Conservation (phyloP, 208 protist species). For the Naegleria gruberi region DNA sequence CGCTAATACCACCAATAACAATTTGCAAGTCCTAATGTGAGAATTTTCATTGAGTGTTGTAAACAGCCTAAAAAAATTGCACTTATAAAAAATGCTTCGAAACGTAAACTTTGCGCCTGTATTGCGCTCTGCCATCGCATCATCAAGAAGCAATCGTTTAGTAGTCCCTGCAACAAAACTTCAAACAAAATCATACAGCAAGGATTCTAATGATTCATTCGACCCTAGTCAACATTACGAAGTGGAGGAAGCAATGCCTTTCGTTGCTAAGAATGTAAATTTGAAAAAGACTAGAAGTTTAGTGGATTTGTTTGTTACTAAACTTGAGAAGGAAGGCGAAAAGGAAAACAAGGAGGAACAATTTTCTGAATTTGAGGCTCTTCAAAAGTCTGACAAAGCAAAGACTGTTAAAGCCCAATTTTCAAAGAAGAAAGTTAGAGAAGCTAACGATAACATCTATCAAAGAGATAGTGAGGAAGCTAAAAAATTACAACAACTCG, state of each 20-base stretch:
- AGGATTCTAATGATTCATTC: background rate
- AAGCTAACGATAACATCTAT: background rate
- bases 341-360: background rate
- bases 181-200: background rate
- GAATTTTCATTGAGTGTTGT: too few relatives aligned
- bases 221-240: background rate
- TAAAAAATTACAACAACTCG: background rate
- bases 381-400: background rate
- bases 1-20: too few relatives aligned
- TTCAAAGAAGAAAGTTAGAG: background rate
- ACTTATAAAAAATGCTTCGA: background rate
- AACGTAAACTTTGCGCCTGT: background rate
- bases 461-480: background rate
- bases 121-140: background rate
- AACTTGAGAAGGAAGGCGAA: background rate
- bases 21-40: too few relatives aligned
- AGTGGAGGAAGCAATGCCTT: background rate
- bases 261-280: slow-evolving; percentile 4
- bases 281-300: background rate
- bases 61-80: too few relatives aligned
- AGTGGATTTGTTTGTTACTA: background rate
- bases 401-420: background rate
- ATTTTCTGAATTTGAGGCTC: background rate
- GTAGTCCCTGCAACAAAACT: background rate
- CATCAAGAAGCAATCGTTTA: background rate